Evolutionary conservation across 208 protist species (phyloP).

Genomic region (Herpetomonas tarakana): DNA sequence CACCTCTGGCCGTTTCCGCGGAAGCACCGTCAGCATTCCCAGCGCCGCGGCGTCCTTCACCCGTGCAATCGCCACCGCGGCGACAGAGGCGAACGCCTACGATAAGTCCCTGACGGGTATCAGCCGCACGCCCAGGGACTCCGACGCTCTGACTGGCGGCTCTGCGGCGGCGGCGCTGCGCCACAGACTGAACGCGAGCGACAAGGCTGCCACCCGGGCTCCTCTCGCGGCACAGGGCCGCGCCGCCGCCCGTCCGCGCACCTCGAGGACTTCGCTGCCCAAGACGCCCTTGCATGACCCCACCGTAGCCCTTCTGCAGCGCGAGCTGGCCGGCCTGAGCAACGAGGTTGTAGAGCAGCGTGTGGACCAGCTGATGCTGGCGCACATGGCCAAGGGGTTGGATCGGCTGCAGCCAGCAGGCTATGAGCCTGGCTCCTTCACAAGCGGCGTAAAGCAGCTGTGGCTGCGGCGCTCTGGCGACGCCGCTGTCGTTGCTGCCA

Average conservation of each 20-base stretch:
- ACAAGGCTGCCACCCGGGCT: too few relatives aligned
- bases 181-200: too few relatives aligned
- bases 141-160: too few relatives aligned
- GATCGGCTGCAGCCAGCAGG: slow-evolving; percentile 27
- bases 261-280: not conserved
- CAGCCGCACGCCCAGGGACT: too few relatives aligned
- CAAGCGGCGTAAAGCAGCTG: slow-evolving; percentile 5
- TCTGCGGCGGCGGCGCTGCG: too few relatives aligned
- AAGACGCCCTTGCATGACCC: not conserved
- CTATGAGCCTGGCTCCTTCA: slow-evolving; percentile 13
- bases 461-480: slow-evolving; percentile 23
- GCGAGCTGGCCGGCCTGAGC: slow-evolving; percentile 10
- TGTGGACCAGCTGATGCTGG: slow-evolving; percentile 64
- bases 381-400: slow-evolving; percentile 36
- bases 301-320: not conserved
- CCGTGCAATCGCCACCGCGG: too few relatives aligned
- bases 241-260: not conserved
- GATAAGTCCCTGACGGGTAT: too few relatives aligned
- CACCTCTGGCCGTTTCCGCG: too few relatives aligned
- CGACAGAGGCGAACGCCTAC: too few relatives aligned
- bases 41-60: too few relatives aligned
- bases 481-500: slow-evolving; percentile 4
- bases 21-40: too few relatives aligned
- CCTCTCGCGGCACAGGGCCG: too few relatives aligned
- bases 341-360: slow-evolving; percentile 31